Evolutionary conservation across 179 eudicot species (phyloP).

Genomic region (Gypsophila paniculata): DNA sequence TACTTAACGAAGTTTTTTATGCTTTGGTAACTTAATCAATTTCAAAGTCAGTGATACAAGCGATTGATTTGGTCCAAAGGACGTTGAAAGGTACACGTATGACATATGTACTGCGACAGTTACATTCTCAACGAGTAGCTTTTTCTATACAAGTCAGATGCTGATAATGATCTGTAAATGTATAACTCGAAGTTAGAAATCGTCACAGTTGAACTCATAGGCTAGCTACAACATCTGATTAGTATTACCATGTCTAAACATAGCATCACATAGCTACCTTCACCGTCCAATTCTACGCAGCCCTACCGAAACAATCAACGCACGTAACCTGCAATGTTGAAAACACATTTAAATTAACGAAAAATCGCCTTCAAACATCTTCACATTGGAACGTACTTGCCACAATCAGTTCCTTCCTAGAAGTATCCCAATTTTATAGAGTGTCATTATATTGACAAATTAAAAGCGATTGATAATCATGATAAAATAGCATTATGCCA

Average conservation of each 20-base stretch:
- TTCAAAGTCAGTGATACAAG: neutral
- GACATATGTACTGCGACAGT: neutral
- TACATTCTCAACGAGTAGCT: neutral
- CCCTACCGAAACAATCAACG: neutral
- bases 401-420: too few relatives aligned
- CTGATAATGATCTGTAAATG: neutral
- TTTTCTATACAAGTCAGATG: neutral
- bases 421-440: too few relatives aligned
- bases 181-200: neutral
- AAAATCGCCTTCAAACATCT: too few relatives aligned
- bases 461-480: too few relatives aligned
- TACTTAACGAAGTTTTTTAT: neutral
- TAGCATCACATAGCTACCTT: neutral
- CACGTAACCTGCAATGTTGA: neutral
- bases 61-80: slow-evolving; percentile 7
- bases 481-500: too few relatives aligned
- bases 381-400: too few relatives aligned
- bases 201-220: neutral
- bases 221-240: neutral
- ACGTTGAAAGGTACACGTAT: neutral
- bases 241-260: neutral
- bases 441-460: too few relatives aligned
- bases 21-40: slow-evolving; percentile 2
- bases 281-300: neutral
- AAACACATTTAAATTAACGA: too few relatives aligned